Base-by-base conservation (phyloP, 2,329 filamentous ascomycete species). In the Paradendryphiella salina region DNA sequence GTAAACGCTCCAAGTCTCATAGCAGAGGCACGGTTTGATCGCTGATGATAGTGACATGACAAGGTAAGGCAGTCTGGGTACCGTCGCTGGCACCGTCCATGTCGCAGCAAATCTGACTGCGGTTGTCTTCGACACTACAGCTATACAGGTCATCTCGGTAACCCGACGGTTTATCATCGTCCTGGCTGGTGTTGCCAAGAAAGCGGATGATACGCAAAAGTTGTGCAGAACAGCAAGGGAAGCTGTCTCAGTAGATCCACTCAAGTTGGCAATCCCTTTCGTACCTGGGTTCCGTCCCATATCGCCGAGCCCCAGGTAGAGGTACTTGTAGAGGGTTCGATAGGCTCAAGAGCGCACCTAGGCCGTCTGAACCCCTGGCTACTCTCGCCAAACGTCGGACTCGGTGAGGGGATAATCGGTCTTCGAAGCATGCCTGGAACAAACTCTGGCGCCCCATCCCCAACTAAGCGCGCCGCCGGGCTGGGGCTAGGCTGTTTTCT, bases 391-490 rank as follows among this genome's bases (percentile, higher is more conserved):
- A 59, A 50, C 13, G 63, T 61, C 8, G 61, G 57, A 14, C 46
- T 59, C 13, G 64, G 63, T 4, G 60, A 64, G 4, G 64, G 64
- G 20, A 67, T 65, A 9, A 67, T 63, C 2, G 59, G 60, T n/a
- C 54, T 59, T 18, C 64, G 50, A 9, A 50, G 35, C 31, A 56
- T 52, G 4, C 46, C 43, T 7, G 52, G 51, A 21, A 42, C 32
- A 3, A 31, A 28, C 14, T 50, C 43, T 13, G 56, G 57, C 28
- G 54, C 51, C 6, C 17, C 40, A 9, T 48, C 42, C 13, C 38
- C 44, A 10, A 61, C 52, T 20, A 65, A 37, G 18, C 44, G 53
- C 11, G 38, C 44, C 3, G 29, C 56, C 1, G 61, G 58, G 23
- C 51, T 53, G 3, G 58, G 54, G 20, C 59, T 64, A 2, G 52